These are phyloP conservation scores for Ophiocordyceps camponoti-saundersi DNA, from an alignment of 2,329 filamentous ascomycete species.

Conservation along the genomic window DNA sequence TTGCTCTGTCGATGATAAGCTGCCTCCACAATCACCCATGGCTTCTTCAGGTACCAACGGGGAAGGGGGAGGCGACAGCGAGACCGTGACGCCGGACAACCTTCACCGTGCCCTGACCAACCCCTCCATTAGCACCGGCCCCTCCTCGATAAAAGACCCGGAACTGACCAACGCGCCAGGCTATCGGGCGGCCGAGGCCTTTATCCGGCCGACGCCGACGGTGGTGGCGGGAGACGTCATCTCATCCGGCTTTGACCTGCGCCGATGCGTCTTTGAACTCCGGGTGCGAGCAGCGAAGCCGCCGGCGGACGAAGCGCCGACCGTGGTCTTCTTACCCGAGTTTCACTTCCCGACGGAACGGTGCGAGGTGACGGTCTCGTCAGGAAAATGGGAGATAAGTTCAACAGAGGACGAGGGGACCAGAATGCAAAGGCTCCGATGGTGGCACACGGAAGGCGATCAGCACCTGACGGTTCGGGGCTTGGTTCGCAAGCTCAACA, in stretches of 20 bases:
- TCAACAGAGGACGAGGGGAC: conserved; percentile 53
- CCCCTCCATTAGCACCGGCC: conserved; percentile 44
- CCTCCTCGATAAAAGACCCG: conserved; percentile 31
- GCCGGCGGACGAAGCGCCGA: conserved; percentile 49
- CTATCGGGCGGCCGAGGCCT: conserved; percentile 82
- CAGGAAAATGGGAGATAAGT: conserved; percentile 80
- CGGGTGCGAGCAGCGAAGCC: conserved; percentile 43
- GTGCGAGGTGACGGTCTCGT: conserved; percentile 57
- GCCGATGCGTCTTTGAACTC: conserved; percentile 60
- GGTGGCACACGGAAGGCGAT: conserved; percentile 84
- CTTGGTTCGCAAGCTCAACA: conserved; percentile 45
- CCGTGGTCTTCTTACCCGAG: conserved; percentile 71
- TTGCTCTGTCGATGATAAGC: conserved; percentile 65
- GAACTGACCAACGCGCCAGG: conserved; percentile 50
- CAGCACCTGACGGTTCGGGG: conserved; percentile 67
- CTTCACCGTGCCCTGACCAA: conserved; percentile 56
- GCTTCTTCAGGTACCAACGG: conserved; percentile 11
- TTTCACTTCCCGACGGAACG: conserved; percentile 75
- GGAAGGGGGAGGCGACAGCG: conserved; percentile 26
- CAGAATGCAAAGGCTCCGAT: conserved; percentile 59
- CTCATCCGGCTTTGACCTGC: conserved; percentile 67
- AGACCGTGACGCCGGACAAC: conserved; percentile 55
- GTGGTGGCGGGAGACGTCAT: conserved; percentile 54
- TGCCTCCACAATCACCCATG: conserved; percentile 32
- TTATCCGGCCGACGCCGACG: conserved; percentile 70